A percentile compares a stretch with the other conserved stretches of the same genome.
Evolutionary conservation across 768 basidiomycete species (phyloP).

Genomic region (Cystobasidium onofrii): DNA sequence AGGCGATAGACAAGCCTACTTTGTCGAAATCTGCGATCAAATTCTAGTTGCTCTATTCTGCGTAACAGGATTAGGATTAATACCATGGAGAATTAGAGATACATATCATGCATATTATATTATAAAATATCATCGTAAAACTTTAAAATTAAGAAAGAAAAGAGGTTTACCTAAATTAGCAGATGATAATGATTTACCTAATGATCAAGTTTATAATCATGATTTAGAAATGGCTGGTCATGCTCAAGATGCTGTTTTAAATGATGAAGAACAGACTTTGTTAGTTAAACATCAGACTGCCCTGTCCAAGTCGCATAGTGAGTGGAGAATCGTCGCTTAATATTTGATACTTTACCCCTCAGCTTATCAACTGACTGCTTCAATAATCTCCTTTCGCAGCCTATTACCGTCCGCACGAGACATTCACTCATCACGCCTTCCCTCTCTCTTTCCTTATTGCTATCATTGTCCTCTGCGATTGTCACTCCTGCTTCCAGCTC

Average conservation of each 20-base stretch:
- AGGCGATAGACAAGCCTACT: slow-evolving; percentile 32
- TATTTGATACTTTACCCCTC: too few relatives aligned
- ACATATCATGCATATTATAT: slow-evolving; percentile 34
- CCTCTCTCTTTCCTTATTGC: slow-evolving; percentile 19
- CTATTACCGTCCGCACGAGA: slow-evolving; percentile 36
- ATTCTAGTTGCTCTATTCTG: slow-evolving; percentile 34
- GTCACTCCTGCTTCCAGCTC: slow-evolving; percentile 30
- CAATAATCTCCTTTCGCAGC: slow-evolving; percentile 14
- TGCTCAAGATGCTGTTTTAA: slow-evolving; percentile 32
- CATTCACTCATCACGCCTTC: slow-evolving; percentile 34
- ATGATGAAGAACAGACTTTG: slow-evolving; percentile 30
- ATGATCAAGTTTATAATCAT: slow-evolving; percentile 13
- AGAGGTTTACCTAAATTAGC: slow-evolving; percentile 27
- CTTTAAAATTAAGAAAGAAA: slow-evolving; percentile 26
- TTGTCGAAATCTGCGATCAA: slow-evolving; percentile 33
- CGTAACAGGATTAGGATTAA: slow-evolving; percentile 28
- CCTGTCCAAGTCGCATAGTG: slow-evolving; percentile 32
- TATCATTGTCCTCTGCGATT: slow-evolving; percentile 32
- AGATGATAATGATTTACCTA: slow-evolving; percentile 36
- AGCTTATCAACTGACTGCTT: too few relatives aligned
- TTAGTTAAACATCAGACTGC: slow-evolving; percentile 33
- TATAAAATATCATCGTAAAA: slow-evolving; percentile 33
- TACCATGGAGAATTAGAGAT: slow-evolving; percentile 25
- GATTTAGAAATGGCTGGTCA: slow-evolving; percentile 22
- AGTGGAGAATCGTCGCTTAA: too few relatives aligned